Evolutionary conservation across 2,329 filamentous ascomycete genomes (phyloP).

Genomic region (Mariannaea sp.): DNA sequence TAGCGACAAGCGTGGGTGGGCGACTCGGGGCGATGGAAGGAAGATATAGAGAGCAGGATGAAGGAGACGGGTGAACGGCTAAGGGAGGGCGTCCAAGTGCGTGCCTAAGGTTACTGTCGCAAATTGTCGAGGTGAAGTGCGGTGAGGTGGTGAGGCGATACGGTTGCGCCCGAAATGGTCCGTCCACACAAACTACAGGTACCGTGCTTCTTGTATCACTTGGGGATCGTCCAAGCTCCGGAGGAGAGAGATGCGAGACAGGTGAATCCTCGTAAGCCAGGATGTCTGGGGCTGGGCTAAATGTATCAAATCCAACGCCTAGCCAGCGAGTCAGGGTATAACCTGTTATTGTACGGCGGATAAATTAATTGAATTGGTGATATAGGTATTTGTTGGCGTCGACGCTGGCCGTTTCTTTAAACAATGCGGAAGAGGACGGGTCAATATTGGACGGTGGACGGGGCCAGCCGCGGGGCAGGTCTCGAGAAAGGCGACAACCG

Average conservation of each 20-base stretch:
- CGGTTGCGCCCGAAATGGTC: conserved; percentile 25
- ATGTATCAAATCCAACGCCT: conserved; percentile 16
- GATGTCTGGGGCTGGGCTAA: conserved; percentile 16
- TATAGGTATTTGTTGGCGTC: not conserved
- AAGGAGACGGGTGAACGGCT: conserved; percentile 13
- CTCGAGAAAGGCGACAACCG: conserved; percentile 6
- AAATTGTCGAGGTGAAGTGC: conserved; percentile 21
- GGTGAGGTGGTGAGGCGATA: conserved; percentile 20
- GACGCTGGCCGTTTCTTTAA: conserved; percentile 8
- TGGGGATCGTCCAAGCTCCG: conserved; percentile 24
- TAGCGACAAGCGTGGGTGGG: conserved; percentile 15
- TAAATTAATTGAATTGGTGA: conserved; percentile 13
- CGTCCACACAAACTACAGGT: conserved; percentile 29
- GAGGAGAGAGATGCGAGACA: conserved; percentile 17
- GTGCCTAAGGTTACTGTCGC: conserved; percentile 15
- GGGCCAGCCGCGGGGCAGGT: conserved; percentile 17
- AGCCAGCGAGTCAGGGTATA: not conserved
- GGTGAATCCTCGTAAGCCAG: conserved; percentile 10
- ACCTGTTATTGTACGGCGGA: not conserved
- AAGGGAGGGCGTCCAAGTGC: conserved; percentile 7
- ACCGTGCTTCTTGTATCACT: conserved; percentile 26
- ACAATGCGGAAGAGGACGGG: conserved; percentile 8
- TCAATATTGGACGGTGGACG: conserved; percentile 10
- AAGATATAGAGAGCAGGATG: conserved; percentile 10
- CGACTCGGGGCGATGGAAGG: conserved; percentile 6